These are phyloP conservation scores for Eimeria tenella DNA, from an alignment of 169 alveolate species.

Conservation along the genomic window DNA sequence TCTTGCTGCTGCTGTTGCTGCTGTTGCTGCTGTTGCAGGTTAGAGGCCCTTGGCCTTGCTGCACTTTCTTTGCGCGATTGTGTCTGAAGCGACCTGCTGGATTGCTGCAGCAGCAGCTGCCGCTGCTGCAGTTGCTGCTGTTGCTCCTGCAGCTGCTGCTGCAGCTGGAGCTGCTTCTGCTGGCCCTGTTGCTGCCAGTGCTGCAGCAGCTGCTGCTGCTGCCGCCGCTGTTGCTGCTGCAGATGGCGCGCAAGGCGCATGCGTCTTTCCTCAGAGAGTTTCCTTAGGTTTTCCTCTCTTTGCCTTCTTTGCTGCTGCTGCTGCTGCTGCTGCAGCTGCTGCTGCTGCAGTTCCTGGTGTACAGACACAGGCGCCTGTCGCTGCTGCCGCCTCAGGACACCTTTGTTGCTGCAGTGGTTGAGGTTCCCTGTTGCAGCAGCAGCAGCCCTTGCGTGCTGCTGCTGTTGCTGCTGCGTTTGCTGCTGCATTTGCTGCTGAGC, in stretches of 20 bases:
- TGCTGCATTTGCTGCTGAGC: neutral
- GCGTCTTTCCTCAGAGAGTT: constrained; percentile 18
- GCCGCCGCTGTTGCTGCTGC: constrained; percentile 54
- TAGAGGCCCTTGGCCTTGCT: neutral
- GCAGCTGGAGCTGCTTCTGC: neutral
- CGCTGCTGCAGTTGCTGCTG: constrained; percentile 27
- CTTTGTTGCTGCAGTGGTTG: neutral
- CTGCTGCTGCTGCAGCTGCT: constrained; percentile 22
- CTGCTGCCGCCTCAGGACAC: neutral
- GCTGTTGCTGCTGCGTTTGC: constrained; percentile 21
- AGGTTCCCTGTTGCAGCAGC: neutral
- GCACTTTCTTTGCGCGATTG: neutral
- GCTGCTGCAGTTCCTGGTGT: constrained; percentile 9
- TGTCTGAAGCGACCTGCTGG: neutral
- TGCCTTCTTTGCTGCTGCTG: constrained; percentile 1
- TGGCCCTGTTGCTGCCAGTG: constrained; percentile 35
- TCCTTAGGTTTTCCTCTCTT: constrained; percentile 1
- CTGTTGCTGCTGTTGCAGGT: constrained; percentile 24
- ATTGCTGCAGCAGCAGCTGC: constrained; percentile 5
- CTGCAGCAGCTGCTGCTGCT: constrained; percentile 33
- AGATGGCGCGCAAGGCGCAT: constrained; percentile 54
- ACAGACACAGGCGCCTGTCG: neutral
- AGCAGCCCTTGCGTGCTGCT: neutral
- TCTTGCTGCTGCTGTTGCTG: neutral
- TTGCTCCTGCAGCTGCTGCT: constrained; percentile 55